Percentiles rank a stretch among this genome's conserved stretches.
phyloP scores from a whole-genome alignment of 2,329 filamentous ascomycete genomes.

The Clathrospora elynae region DNA sequence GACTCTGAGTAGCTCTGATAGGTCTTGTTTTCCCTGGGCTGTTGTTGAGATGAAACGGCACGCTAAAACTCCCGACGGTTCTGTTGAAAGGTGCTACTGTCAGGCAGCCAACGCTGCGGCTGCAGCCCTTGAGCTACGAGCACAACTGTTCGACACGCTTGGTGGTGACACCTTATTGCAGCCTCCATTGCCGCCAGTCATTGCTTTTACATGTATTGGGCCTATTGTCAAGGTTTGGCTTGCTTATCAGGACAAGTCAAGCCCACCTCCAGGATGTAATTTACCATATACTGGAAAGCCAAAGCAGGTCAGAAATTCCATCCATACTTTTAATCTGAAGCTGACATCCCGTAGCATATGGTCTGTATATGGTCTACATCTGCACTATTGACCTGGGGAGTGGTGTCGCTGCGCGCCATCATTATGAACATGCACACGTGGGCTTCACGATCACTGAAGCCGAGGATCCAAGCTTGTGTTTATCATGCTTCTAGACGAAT shows the following conservation, averaged over 20 bases:
- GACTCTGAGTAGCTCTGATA: neutral
- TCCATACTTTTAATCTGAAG: neutral
- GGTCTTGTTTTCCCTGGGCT: constrained; percentile 16
- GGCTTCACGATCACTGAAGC: constrained; percentile 13
- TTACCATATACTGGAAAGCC: neutral
- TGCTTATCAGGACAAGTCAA: constrained; percentile 4
- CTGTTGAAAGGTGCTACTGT: constrained; percentile 12
- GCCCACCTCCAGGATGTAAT: too few relatives aligned
- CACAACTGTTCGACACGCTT: constrained; percentile 6
- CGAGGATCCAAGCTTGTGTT: constrained; percentile 7
- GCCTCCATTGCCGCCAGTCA: constrained; percentile 4
- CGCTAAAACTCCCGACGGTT: neutral
- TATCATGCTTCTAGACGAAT: constrained; percentile 3
- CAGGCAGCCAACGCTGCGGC: constrained; percentile 17
- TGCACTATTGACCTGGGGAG: constrained; percentile 10
- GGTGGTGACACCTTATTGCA: neutral
- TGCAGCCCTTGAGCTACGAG: constrained; percentile 13
- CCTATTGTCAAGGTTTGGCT: constrained; percentile 18
- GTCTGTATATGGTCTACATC: constrained; percentile 16
- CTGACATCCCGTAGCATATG: constrained; percentile 10
- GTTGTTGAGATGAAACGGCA: constrained; percentile 13
- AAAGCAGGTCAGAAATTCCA: constrained; percentile 3
- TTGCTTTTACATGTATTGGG: constrained; percentile 16
- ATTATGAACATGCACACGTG: constrained; percentile 18
- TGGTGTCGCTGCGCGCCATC: constrained; percentile 7